These are phyloP conservation scores for Micractinium conductrix DNA, from an alignment of 139 green algal species.

Conservation along the genomic window DNA sequence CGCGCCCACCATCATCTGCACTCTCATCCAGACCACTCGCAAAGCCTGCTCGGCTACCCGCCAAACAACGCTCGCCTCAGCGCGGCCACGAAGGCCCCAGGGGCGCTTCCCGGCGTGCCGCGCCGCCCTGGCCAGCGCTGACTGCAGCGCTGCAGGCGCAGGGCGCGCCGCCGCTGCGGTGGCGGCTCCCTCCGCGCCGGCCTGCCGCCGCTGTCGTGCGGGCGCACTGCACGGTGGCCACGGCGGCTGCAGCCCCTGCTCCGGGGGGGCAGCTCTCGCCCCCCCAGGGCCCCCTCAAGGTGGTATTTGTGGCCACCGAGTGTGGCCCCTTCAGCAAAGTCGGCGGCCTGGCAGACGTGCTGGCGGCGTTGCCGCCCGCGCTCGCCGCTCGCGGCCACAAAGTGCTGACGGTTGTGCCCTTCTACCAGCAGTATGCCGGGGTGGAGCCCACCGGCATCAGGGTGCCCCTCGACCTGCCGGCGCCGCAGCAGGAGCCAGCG, in stretches of 20 bases:
- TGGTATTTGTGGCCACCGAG: conserved; percentile 88
- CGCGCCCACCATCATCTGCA: too few relatives aligned
- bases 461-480: conserved; percentile 60
- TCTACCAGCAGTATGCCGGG: conserved; percentile 70
- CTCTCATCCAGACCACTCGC: too few relatives aligned
- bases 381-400: conserved; percentile 69
- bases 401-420: conserved; percentile 87
- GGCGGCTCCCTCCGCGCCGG: background rate
- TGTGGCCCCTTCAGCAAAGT: conserved; percentile 6
- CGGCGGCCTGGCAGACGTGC: conserved; percentile 78
- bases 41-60: too few relatives aligned
- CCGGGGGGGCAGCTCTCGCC: too few relatives aligned
- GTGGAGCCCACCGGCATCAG: conserved; percentile 60
- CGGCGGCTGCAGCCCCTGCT: too few relatives aligned
- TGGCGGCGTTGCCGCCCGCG: conserved; percentile 68
- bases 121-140: background rate
- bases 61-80: too few relatives aligned
- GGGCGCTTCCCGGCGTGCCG: too few relatives aligned
- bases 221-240: too few relatives aligned
- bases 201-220: too few relatives aligned
- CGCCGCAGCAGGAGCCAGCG: background rate
- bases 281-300: too few relatives aligned
- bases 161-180: too few relatives aligned
- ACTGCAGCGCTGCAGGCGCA: background rate
- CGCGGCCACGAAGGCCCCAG: too few relatives aligned